Conservation (phyloP, 1,284 basidiomycete genomes). For the Naganishia sp. region DNA sequence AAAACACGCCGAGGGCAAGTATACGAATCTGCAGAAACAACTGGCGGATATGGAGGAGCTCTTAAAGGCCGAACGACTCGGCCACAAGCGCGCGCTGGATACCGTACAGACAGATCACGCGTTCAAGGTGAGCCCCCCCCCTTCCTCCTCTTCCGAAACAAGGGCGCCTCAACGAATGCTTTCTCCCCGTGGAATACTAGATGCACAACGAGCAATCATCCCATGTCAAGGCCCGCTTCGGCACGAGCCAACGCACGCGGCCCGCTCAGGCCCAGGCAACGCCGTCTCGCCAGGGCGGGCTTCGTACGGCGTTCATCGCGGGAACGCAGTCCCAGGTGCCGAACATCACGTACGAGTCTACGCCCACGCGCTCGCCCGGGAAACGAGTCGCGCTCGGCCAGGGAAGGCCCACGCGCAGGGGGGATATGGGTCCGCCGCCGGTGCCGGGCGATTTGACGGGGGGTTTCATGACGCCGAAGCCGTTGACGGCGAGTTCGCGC, state of each 20-base stretch:
- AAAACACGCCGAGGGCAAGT: constrained; percentile 16
- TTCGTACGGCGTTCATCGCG: neutral
- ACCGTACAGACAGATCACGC: constrained; percentile 29
- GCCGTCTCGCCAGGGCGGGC: constrained; percentile 4
- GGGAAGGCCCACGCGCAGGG: neutral
- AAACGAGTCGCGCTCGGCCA: neutral
- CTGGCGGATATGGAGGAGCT: constrained; percentile 22
- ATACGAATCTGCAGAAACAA: constrained; percentile 15
- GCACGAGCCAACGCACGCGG: constrained; percentile 17
- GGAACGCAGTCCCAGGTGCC: constrained; percentile 3
- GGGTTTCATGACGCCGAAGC: constrained; percentile 11
- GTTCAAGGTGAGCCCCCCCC: constrained; percentile 27
- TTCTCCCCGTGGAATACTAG: neutral
- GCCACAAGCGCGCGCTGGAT: constrained; percentile 22
- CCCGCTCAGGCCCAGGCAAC: constrained; percentile 14
- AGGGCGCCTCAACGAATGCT: neutral
- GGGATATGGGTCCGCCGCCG: constrained; percentile 14
- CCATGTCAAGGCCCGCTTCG: constrained; percentile 19
- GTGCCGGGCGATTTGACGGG: constrained; percentile 1
- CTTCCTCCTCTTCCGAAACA: neutral
- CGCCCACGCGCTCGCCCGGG: constrained; percentile 21
- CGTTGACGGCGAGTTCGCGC: constrained; percentile 4
- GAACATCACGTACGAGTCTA: constrained; percentile 3
- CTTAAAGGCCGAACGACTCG: constrained; percentile 12
- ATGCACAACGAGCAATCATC: constrained; percentile 30